Percentiles rank a stretch among this genome's conserved stretches.
phyloP scores from a whole-genome alignment of 345 rosid genomes.

The Crucihimalaya himalaica region DNA sequence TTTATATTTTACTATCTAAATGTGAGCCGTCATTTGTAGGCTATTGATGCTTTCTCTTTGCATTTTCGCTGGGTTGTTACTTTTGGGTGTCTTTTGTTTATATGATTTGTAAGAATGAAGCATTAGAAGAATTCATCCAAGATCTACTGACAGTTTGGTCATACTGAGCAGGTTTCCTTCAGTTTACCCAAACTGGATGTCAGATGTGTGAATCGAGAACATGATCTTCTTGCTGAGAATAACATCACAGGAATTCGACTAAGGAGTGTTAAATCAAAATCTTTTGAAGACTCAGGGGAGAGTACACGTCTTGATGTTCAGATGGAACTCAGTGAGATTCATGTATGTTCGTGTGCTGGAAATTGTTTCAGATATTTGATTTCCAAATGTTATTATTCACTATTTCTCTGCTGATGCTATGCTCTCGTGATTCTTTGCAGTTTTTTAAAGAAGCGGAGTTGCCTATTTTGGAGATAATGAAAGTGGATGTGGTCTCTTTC shows the following conservation, averaged over 20 bases:
- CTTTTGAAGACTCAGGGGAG: constrained; percentile 87
- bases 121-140: constrained; percentile 3
- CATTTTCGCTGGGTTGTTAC: not conserved
- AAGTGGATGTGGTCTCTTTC: constrained; percentile 76
- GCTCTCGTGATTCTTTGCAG: constrained; percentile 56
- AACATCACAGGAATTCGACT: constrained; percentile 83
- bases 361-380: constrained; percentile 34
- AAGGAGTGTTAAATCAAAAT: constrained; percentile 65
- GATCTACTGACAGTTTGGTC: constrained; percentile 5
- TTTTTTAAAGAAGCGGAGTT: constrained; percentile 73
- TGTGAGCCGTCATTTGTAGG: not conserved
- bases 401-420: constrained; percentile 22
- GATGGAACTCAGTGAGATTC: constrained; percentile 91
- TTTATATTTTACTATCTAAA: not conserved
- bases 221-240: constrained; percentile 65
- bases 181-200: constrained; percentile 78
- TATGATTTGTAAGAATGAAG: not conserved
- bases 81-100: not conserved
- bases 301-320: constrained; percentile 88
- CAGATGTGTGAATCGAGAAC: constrained; percentile 72
- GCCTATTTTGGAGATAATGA: constrained; percentile 86
- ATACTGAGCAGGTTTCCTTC: constrained; percentile 64
- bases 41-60: not conserved
- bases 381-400: constrained; percentile 21
- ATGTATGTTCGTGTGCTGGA: constrained; percentile 56